Conservation (phyloP, 2,329 filamentous ascomycete genomes). For the Fusarium sp. region DNA sequence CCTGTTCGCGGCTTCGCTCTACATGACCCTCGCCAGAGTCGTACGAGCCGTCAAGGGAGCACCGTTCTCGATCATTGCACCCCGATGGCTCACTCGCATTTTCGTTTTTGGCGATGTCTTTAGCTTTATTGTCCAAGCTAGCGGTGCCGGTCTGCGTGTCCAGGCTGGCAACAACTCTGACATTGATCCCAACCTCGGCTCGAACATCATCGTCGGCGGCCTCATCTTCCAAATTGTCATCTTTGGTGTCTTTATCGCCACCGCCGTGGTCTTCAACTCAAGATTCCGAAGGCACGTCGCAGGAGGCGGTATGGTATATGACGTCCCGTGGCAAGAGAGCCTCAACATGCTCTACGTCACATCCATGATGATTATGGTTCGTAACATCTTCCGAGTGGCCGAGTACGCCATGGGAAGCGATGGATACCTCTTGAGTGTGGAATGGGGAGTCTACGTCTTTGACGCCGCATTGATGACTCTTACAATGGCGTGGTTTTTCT, state of each 20-base stretch:
- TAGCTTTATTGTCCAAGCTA: constrained; percentile 46
- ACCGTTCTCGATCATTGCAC: constrained; percentile 32
- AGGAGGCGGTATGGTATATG: constrained; percentile 9
- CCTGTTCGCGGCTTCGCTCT: constrained; percentile 59
- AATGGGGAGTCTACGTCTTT: constrained; percentile 24
- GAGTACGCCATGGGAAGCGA: constrained; percentile 22
- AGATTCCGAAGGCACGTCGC: not conserved
- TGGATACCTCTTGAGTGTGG: not conserved
- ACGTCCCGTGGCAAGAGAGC: constrained; percentile 49
- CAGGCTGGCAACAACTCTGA: constrained; percentile 31
- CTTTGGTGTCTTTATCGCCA: constrained; percentile 64
- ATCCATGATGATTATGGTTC: constrained; percentile 54
- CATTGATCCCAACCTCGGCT: constrained; percentile 49
- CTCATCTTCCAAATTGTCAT: constrained; percentile 67
- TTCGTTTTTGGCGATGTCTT: constrained; percentile 49
- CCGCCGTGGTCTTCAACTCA: constrained; percentile 16
- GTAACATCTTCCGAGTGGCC: constrained; percentile 17
- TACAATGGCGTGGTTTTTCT: constrained; percentile 22
- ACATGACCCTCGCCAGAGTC: constrained; percentile 58
- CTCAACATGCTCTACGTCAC: constrained; percentile 52
- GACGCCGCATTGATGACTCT: constrained; percentile 20
- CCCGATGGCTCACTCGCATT: constrained; percentile 46
- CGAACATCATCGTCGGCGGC: constrained; percentile 64
- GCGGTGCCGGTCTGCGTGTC: constrained; percentile 41
- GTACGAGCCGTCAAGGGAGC: constrained; percentile 47